Evolutionary conservation across 2,329 filamentous ascomycete species (phyloP), one percentile per base, ranked within the genome.

Genomic region (Neofusicoccum kwambonambiense): DNA sequence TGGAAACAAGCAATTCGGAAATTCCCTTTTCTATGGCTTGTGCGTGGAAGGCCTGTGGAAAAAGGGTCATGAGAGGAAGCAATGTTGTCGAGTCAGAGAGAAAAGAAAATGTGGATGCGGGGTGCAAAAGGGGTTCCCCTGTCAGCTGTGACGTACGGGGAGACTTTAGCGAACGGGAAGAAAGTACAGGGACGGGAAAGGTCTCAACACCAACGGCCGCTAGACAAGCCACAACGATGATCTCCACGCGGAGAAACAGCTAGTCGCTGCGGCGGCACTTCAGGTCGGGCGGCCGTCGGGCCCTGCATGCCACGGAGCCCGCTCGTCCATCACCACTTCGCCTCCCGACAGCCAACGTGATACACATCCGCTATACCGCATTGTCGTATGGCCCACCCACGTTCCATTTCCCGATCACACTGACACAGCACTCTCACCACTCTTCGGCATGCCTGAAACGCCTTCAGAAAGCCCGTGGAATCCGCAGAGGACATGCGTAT

Each of bases 121-220:
- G 56, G 31, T 47, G 42, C 42, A 37, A 60, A 60, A 58, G 56
- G 56, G 56, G 56, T 19, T 9, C 42, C 56, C 56, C 56, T 47
- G 41, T 37, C 42, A n/a, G 11, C 31, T 15, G 42, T 44, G 56
- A 60, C 56, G 56, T 37, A 47, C 35, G 56, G n/a, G 42, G 56
- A 27, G 22, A 37, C 4, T 47, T 58, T 45, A 60, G 39, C 56
- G 56, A 58, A 22, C 22, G 22, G 39, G 39, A 37, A 34, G 35
- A 17, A 41, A 4, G 51, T 35, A 15, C 54, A 31, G 54, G 41
- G 54, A 45, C 39, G 5, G 54, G 39, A n/a, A 35, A 4, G 41
- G n/a, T 17, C 42, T 37, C 41, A 47, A 49, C 56, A 60, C 56
- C 56, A 60, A 47, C 56, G 39, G 41, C 41, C 41, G 42, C 56